Conservation (phyloP, 2,329 filamentous ascomycete species). For the Aspergillus sergii region DNA sequence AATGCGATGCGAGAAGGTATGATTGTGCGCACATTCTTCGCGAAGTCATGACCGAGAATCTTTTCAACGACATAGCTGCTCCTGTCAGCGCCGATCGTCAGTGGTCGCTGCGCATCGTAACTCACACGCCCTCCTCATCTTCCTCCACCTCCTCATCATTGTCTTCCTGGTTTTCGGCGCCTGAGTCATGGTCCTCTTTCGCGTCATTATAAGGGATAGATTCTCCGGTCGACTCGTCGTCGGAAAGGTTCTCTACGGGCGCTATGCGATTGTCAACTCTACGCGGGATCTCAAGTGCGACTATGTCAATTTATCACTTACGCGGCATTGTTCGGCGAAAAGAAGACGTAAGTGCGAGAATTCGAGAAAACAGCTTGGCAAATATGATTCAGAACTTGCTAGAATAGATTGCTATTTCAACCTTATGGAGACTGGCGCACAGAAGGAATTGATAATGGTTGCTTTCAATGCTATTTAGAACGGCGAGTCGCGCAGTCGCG, state of each 20-base stretch:
- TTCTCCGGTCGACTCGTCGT: conserved; percentile 40
- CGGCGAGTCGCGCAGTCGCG: conserved; percentile 31
- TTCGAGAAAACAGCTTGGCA: conserved; percentile 36
- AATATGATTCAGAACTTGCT: neutral
- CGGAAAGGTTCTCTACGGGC: conserved; percentile 36
- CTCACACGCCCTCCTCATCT: conserved; percentile 41
- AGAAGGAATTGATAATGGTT: conserved; percentile 8
- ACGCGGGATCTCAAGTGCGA: conserved; percentile 10
- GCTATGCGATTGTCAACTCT: conserved; percentile 27
- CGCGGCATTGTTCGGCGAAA: conserved; percentile 40
- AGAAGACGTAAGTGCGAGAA: conserved; percentile 26
- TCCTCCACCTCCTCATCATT: conserved; percentile 32
- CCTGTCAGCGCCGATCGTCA: conserved; percentile 16
- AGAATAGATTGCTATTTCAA: neutral
- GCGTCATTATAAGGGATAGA: conserved; percentile 41
- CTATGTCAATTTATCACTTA: conserved; percentile 32
- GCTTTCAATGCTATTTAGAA: conserved; percentile 13
- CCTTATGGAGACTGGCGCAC: neutral
- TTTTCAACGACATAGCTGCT: conserved; percentile 45
- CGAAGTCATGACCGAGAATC: conserved; percentile 41
- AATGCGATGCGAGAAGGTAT: conserved; percentile 1
- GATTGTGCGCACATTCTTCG: conserved; percentile 37
- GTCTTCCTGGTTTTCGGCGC: conserved; percentile 22
- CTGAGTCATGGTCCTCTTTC: conserved; percentile 14
- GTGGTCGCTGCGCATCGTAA: conserved; percentile 13